These are phyloP conservation scores for Clarireedia sp. DNA, from an alignment of 2,329 filamentous ascomycete genomes.

Conservation along the genomic window DNA sequence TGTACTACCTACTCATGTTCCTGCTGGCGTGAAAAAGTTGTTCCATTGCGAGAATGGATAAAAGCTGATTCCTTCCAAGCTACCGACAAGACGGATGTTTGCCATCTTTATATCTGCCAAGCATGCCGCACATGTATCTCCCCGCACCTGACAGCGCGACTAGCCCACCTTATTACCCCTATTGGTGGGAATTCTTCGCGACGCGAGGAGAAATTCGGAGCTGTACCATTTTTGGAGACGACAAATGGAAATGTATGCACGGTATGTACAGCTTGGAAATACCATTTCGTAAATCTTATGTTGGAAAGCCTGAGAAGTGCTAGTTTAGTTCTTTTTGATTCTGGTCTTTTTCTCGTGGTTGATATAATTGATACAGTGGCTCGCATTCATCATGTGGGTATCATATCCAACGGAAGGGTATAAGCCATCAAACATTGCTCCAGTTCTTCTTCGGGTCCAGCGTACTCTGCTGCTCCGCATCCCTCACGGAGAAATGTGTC, in stretches of 20 bases:
- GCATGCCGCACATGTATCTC: background rate
- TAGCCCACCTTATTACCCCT: background rate
- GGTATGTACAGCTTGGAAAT: too few species aligned
- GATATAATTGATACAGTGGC: background rate
- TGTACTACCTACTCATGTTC: background rate
- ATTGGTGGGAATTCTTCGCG: constrained; percentile 5
- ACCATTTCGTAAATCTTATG: too few species aligned
- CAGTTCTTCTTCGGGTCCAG: background rate
- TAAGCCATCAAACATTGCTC: constrained; percentile 2
- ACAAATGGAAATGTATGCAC: background rate
- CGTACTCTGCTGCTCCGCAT: background rate
- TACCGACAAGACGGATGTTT: background rate
- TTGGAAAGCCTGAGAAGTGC: too few species aligned
- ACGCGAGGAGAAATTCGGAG: background rate
- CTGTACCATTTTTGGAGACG: background rate
- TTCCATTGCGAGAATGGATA: background rate
- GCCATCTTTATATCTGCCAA: background rate
- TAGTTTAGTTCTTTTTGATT: too few species aligned
- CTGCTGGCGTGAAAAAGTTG: background rate
- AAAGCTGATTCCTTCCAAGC: background rate
- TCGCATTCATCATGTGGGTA: background rate
- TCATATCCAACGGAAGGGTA: background rate
- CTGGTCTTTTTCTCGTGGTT: too few species aligned
- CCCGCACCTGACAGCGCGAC: background rate
- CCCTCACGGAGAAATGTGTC: background rate